Conservation (phyloP, 805 yeast genomes). For the Yueomyces sinensis region DNA sequence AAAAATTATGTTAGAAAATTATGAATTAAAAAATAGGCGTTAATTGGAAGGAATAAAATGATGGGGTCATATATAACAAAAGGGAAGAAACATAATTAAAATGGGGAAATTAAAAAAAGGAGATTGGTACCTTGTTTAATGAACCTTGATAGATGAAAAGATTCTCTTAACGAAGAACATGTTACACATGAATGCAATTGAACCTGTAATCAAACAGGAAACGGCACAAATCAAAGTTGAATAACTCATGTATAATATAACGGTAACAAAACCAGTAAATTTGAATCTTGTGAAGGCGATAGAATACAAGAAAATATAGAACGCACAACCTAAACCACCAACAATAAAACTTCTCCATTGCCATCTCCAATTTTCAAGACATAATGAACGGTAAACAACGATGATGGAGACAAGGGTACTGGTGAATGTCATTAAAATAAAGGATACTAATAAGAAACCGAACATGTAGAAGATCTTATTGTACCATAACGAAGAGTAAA, state of each 20-base stretch:
- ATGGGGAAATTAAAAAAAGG: too few relatives aligned
- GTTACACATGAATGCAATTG: conserved; percentile 71
- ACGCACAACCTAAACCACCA: conserved; percentile 82
- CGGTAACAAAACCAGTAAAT: conserved; percentile 62
- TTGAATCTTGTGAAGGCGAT: conserved; percentile 56
- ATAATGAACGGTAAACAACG: conserved; percentile 70
- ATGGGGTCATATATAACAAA: too few relatives aligned
- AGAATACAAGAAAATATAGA: conserved; percentile 77
- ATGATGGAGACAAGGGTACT: conserved; percentile 69
- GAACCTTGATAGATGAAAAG: conserved; percentile 78
- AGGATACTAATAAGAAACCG: conserved; percentile 87
- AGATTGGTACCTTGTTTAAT: too few relatives aligned
- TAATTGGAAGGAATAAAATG: too few relatives aligned
- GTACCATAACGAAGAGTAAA: conserved; percentile 85
- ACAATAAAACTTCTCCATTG: conserved; percentile 90
- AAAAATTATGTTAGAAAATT: too few relatives aligned
- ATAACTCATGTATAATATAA: conserved; percentile 74
- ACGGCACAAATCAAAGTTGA: conserved; percentile 55
- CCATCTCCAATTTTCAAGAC: conserved; percentile 92
- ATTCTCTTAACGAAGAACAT: conserved; percentile 66
- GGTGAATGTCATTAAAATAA: conserved; percentile 68
- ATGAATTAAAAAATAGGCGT: too few relatives aligned
- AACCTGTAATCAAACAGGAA: conserved; percentile 73
- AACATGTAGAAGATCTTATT: conserved; percentile 93
- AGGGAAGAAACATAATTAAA: too few relatives aligned